phyloP scores from a whole-genome alignment of 352 stramenopile genomes.

The Peronospora farinosa region DNA sequence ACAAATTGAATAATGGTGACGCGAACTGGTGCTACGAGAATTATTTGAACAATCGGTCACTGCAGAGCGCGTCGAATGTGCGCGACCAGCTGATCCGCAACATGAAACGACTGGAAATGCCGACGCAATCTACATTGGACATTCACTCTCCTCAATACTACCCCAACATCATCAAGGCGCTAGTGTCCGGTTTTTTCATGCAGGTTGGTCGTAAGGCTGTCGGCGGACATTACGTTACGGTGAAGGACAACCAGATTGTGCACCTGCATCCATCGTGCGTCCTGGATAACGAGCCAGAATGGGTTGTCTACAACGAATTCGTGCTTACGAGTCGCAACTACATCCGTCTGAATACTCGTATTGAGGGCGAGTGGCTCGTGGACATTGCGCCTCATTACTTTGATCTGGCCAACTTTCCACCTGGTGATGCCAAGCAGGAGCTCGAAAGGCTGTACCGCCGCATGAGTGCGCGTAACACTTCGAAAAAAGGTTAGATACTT shows the following conservation, averaged over 20 bases:
- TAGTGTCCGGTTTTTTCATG: slow-evolving; percentile 98
- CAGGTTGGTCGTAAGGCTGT: slow-evolving; percentile 86
- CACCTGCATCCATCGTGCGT: slow-evolving; percentile 95
- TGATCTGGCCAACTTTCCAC: slow-evolving; percentile 96
- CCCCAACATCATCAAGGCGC: slow-evolving; percentile 88
- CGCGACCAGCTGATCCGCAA: slow-evolving; percentile 94
- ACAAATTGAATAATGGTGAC: slow-evolving; percentile 86
- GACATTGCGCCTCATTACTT: slow-evolving; percentile 96
- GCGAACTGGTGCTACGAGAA: slow-evolving; percentile 98
- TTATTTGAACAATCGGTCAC: slow-evolving; percentile 94
- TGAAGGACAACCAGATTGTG: slow-evolving; percentile 99
- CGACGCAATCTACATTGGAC: slow-evolving; percentile 66
- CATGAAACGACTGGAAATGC: slow-evolving; percentile 91
- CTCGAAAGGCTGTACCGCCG: slow-evolving; percentile 86
- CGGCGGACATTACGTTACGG: slow-evolving; percentile 94
- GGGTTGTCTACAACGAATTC: slow-evolving; percentile 99
- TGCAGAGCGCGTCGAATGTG: slow-evolving; percentile 92
- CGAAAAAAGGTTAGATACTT: slow-evolving; percentile 31
- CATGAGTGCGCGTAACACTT: slow-evolving; percentile 34
- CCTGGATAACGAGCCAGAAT: slow-evolving; percentile 94
- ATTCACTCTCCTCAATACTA: slow-evolving; percentile 87
- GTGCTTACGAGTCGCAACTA: slow-evolving; percentile 98
- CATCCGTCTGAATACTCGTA: slow-evolving; percentile 95
- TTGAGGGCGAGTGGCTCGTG: slow-evolving; percentile 89
- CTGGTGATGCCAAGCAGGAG: slow-evolving; percentile 93